Percentiles rank a stretch among this genome's conserved stretches.
These are phyloP conservation scores for Podospora appendiculata DNA, from an alignment of 495 filamentous ascomycete species.

Conservation along the genomic window DNA sequence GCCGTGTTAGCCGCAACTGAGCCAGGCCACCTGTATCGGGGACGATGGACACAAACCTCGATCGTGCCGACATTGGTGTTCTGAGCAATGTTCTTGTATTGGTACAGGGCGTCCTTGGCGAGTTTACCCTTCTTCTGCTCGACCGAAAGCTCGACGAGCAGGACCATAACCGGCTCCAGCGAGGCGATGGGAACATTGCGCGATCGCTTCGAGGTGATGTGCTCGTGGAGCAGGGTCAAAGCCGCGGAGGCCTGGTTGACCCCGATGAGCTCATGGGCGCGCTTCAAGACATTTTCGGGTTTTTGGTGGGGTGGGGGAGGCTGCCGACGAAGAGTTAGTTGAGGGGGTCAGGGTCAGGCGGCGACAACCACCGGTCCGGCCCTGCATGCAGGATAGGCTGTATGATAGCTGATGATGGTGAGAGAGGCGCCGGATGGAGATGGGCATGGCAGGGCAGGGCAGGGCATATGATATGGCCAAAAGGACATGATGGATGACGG, in stretches of 20 bases:
- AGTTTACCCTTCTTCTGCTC: slow-evolving; percentile 95
- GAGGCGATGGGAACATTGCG: slow-evolving; percentile 96
- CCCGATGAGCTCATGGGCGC: slow-evolving; percentile 96
- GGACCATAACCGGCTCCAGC: slow-evolving; percentile 95
- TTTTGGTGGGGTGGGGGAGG: slow-evolving; percentile 93
- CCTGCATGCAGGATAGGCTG: no score
- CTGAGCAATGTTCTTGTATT: slow-evolving; percentile 99
- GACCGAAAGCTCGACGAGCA: slow-evolving; percentile 93
- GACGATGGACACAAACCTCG: slow-evolving; percentile 49
- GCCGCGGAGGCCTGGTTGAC: slow-evolving; percentile 90
- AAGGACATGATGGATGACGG: no score
- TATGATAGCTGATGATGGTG: no score
- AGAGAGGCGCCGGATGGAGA: no score
- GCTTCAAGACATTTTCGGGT: slow-evolving; percentile 98
- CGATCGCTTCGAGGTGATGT: slow-evolving; percentile 95
- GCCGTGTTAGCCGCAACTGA: slow-evolving; percentile 15
- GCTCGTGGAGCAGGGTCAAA: slow-evolving; percentile 92
- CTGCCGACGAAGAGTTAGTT: slow-evolving; percentile 43
- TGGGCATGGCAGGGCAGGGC: no score
- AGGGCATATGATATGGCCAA: no score
- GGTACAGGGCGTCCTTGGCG: slow-evolving; percentile 96
- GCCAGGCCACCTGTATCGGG: neutral
- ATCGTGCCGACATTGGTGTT: slow-evolving; percentile 98
- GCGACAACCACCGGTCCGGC: no score
- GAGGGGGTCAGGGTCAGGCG: neutral